Base-by-base conservation (phyloP, 495 filamentous ascomycete genomes). In the Diplogelasinospora grovesii region DNA sequence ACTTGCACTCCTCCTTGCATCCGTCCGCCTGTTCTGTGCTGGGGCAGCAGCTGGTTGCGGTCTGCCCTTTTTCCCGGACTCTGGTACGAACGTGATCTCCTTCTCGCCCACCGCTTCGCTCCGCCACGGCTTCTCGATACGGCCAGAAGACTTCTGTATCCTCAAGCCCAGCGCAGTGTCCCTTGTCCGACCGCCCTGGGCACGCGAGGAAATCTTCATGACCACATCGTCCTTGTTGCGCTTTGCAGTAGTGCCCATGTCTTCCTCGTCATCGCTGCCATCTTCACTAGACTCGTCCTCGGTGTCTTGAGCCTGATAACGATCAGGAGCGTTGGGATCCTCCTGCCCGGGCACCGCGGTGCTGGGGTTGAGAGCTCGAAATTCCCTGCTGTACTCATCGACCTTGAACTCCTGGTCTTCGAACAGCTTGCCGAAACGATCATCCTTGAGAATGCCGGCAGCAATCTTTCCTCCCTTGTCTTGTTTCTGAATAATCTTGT, bases 361-460 rank as follows among this genome's bases (percentile, higher is more conserved):
- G 59, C 84, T 92, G 21, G 93, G 87, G 57, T 97, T 96, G 57
- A 92, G 75, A 25, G 80, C 70, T 28, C 80, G 73, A 70, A 94
- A 99, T 57, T 97, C 93, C 31, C 76, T 63, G 33, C 83, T 89
- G n/a, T 61, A 78, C 59, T 97, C 92, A 49, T 99, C 90, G 31
- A 99, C 81, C 38, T 78, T 81, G 60, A 95, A 97, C 28, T 94
- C 89, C 52, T 84, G 78, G 51, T 96, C 87, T 57, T 95, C 79
- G 68, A 99, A 99, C 38, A 99, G 66, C 27, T 77, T 74, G 47
- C 72, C 70, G 77, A 99, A 99, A 61, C 93, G 89, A 40, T 74
- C 69, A 59, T 96, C 93, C 23, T 74, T 73, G 20, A 97, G 76
- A 5, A 94, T 65, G 44, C 74, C 78, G 44, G 67, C 66, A 14